Evolutionary conservation across 192 early-diverging fungal species (phyloP).

Genomic region (Gamsiella multidivaricata): DNA sequence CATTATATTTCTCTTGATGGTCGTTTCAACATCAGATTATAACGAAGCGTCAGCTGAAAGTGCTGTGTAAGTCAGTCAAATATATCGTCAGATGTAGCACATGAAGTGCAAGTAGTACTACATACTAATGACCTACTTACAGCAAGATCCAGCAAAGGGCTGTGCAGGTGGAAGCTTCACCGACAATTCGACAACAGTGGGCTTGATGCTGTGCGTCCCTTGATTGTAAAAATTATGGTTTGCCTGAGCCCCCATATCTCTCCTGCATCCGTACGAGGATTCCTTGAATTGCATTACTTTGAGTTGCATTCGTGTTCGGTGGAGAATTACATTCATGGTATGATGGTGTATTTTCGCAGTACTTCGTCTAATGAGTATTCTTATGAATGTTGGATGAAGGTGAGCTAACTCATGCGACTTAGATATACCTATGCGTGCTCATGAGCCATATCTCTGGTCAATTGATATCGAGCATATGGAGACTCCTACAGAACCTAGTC

Average conservation of each 20-base stretch:
- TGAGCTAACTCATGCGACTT: not conserved
- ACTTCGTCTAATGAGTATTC: too few species aligned
- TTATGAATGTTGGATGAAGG: too few species aligned
- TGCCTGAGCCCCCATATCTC: not conserved
- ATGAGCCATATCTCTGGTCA: constrained; percentile 15
- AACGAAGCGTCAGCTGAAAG: constrained; percentile 10
- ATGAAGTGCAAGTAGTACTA: not conserved
- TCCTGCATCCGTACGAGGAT: not conserved
- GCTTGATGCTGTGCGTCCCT: not conserved
- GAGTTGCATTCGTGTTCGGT: constrained; percentile 7
- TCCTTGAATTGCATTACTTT: constrained; percentile 12
- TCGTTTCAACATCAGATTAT: constrained; percentile 1
- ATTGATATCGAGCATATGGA: constrained; percentile 16
- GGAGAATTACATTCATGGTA: not conserved
- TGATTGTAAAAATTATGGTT: constrained; percentile 4
- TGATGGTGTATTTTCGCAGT: not conserved
- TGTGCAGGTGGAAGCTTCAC: constrained; percentile 9
- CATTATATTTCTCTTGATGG: too few species aligned
- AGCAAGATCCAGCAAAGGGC: not conserved
- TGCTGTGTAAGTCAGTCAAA: constrained; percentile 9
- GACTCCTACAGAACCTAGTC: constrained; percentile 3
- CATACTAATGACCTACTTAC: not conserved
- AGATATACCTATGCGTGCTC: constrained; percentile 4
- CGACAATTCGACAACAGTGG: constrained; percentile 12
- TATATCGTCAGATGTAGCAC: not conserved